Evolutionary conservation across 768 basidiomycete species (phyloP), one percentile per base, ranked within the genome.

Genomic region (Pulveroboletus sp.): DNA sequence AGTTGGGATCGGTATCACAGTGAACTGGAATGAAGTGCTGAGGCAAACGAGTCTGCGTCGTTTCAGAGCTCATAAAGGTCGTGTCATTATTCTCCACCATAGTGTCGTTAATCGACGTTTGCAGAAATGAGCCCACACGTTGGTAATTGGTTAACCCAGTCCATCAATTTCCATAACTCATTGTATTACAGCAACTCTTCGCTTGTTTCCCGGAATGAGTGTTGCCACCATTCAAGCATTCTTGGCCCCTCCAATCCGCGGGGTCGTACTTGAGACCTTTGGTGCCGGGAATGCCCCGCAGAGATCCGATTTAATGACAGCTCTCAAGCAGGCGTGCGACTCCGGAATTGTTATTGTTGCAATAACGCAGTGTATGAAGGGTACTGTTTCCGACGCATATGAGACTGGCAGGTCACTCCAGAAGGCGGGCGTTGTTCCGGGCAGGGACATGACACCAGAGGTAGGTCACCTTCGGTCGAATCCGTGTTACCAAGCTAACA

Each of bases 401-500:
- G 83, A 88, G 68, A 86, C 87, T 12, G 90, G 88, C 5, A 73
- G 84, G 56, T 77, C 79, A 3, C 72, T 93, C 19, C 71, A 82
- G 29, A 76, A 81, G 40, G 77, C 73, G n/a, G 92, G 93, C 0
- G 85, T 94, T 17, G 79, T 93, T 12, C 77, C 89, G 0, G 93
- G 93, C 6, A 82, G 81, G 23, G 93, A 96, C 65, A 94, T 95
- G 93, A 96, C 93, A 2, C 89, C 92, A n/a, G 92, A 95, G 80
- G 90, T 89, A 51, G 50, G 34, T 6, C 16, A 1, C 22, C 23
- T n/a, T 34, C 9, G 39, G 30, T 34, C 45, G 9, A 20, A 26
- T 12, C 36, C 27, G 13, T 13, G 11, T 37, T 14, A 37, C 32
- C 13, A 32, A 27, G 17, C 45, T 56, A 16, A 56, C 34, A 27